These are phyloP conservation scores for Microglena sp. DNA, from an alignment of 139 green algal genomes.

Conservation along the genomic window DNA sequence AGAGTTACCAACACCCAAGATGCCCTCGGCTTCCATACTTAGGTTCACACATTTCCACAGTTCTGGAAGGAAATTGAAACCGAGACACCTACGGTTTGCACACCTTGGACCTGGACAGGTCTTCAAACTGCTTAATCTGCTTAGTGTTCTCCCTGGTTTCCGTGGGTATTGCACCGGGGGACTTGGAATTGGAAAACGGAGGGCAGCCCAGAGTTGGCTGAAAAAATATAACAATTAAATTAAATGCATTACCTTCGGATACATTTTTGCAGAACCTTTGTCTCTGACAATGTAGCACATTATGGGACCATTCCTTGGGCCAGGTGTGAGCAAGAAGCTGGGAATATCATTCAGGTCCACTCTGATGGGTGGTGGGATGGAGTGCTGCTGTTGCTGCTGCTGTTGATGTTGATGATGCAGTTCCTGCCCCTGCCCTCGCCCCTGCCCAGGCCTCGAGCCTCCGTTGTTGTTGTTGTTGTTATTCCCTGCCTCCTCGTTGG, in stretches of 20 bases:
- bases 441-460: neutral
- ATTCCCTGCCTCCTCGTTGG: slow-evolving; percentile 27
- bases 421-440: slow-evolving; percentile 17
- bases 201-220: too few species aligned
- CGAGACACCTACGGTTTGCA: too few species aligned
- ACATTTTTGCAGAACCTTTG: slow-evolving; percentile 43
- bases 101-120: too few species aligned
- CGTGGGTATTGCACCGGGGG: too few species aligned
- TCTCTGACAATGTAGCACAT: slow-evolving; percentile 76
- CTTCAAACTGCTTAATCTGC: too few species aligned
- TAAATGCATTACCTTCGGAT: slow-evolving; percentile 53
- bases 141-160: too few species aligned
- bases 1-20: too few species aligned
- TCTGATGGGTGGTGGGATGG: slow-evolving; percentile 1
- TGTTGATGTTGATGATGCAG: neutral
- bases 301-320: slow-evolving; percentile 37
- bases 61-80: too few species aligned
- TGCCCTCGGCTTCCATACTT: too few species aligned
- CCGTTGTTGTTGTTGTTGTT: neutral
- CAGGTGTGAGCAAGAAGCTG: slow-evolving; percentile 48
- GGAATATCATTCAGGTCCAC: slow-evolving; percentile 38
- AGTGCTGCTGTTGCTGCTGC: slow-evolving; percentile 9
- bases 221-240: too few species aligned
- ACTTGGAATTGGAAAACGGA: too few species aligned
- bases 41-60: too few species aligned